Percentiles rank a stretch among this genome's conserved stretches.
Conservation (phyloP, 1,284 basidiomycete genomes). For the Ganoderma leucocontextum region DNA sequence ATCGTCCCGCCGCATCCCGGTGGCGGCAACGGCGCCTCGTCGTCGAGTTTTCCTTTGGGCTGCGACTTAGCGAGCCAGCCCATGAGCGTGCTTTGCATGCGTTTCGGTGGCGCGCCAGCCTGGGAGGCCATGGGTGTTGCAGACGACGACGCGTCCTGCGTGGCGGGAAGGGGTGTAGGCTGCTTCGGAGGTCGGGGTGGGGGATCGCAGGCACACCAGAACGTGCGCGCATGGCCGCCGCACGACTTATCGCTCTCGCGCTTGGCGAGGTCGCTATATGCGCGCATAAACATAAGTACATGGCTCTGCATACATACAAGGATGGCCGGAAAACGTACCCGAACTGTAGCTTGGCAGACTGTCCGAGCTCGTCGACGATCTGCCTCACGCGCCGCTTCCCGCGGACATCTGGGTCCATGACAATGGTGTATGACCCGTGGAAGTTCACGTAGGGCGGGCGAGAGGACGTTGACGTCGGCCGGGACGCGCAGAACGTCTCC, state of each 20-base stretch:
- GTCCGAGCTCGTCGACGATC: conserved; percentile 24
- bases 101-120: conserved; percentile 19
- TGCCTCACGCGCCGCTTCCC: conserved; percentile 22
- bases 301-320: background rate
- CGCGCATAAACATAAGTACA: background rate
- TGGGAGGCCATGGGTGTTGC: background rate
- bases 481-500: background rate
- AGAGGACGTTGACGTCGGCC: background rate
- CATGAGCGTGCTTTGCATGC: conserved; percentile 30
- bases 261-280: conserved; percentile 11
- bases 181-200: background rate
- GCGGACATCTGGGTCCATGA: conserved; percentile 32
- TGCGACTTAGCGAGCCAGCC: conserved; percentile 28
- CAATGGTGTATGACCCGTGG: conserved; percentile 34
- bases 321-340: conserved; percentile 24
- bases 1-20: conserved; percentile 34
- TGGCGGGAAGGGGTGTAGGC: background rate
- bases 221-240: conserved; percentile 9
- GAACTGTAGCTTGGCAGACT: conserved; percentile 25
- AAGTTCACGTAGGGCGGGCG: conserved; percentile 24
- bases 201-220: conserved; percentile 25
- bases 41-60: conserved; percentile 11
- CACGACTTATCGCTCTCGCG: background rate
- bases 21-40: conserved; percentile 2
- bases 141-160: conserved; percentile 2